phyloP scores from a whole-genome alignment of 768 basidiomycete genomes.

The Panaeolus cyanescens region DNA sequence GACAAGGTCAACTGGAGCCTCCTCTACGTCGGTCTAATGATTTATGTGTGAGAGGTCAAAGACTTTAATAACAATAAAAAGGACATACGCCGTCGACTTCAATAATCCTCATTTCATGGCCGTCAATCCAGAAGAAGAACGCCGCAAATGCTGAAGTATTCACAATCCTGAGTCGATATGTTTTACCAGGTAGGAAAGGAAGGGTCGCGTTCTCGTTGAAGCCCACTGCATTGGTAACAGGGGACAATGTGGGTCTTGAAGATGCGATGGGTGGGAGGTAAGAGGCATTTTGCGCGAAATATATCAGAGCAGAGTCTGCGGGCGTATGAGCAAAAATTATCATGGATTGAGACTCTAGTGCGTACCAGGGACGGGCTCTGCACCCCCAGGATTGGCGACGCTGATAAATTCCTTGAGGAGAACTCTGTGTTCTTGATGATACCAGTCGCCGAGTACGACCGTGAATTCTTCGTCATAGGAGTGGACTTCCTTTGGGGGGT shows the following conservation, averaged over 20 bases:
- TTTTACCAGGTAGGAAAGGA: slow-evolving; percentile 84
- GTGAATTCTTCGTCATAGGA: slow-evolving; percentile 91
- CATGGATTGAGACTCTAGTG: neutral
- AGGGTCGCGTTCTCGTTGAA: slow-evolving; percentile 89
- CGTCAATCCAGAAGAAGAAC: slow-evolving; percentile 90
- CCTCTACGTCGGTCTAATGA: slow-evolving; percentile 71
- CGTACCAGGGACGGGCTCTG: slow-evolving; percentile 86
- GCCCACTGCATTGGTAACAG: slow-evolving; percentile 63
- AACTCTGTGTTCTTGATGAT: slow-evolving; percentile 71
- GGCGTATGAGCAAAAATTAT: neutral
- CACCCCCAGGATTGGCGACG: slow-evolving; percentile 77
- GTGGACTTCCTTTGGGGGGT: slow-evolving; percentile 64
- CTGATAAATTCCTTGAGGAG: slow-evolving; percentile 70
- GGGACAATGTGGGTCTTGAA: slow-evolving; percentile 37
- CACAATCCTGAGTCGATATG: slow-evolving; percentile 85
- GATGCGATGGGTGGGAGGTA: slow-evolving; percentile 68
- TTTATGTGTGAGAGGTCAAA: slow-evolving; percentile 1
- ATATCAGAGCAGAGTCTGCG: slow-evolving; percentile 77
- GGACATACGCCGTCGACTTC: slow-evolving; percentile 78
- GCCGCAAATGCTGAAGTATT: slow-evolving; percentile 77
- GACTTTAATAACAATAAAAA: neutral
- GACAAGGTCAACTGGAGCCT: slow-evolving; percentile 70
- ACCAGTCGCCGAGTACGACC: slow-evolving; percentile 89
- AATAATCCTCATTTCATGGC: slow-evolving; percentile 82
- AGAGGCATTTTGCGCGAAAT: slow-evolving; percentile 73